Evolutionary conservation across 176 grass and related monocot genomes (phyloP), one percentile per base, ranked within the genome.

Genomic region (Oryza glaberrima): DNA sequence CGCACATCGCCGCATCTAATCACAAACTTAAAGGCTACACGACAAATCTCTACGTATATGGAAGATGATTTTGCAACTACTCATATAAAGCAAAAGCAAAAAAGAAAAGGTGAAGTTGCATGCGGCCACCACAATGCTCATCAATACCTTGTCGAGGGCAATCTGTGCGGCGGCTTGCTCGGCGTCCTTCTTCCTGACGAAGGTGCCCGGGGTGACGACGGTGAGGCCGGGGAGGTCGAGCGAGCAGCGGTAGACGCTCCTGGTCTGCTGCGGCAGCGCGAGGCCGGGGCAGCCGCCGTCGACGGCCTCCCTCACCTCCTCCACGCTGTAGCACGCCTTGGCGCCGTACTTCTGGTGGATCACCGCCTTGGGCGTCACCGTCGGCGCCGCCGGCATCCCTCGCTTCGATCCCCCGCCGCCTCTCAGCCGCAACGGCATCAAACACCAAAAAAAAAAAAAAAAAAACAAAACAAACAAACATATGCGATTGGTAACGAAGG

Each of bases 81-180:
- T 75, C 15, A 67, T 28, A 11, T 17, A 45, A 46, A 77, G 67
- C 30, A 14, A 45, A 46, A 77, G 67, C 30, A 36, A 58, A 36
- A 36, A 36, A 35, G 0, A 36, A n/a, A 15, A 36, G 49, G 36
- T 43, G 76, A 36, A 75, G 5, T 74, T 16, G 25, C 65, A 87
- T 40, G 73, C 30, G 0, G 0, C 3, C 15, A 9, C 34, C 49
- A 40, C 76, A 32, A 46, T 1, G 17, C 77, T 6, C 70, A 72
- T 75, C 74, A 23, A 63, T 72, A 98, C 93, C 91, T 94, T 95
- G 43, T 98, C 96, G 73, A 98, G 67, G 66, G 96, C 96, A 48
- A 98, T 94, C 84, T 92, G 90, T 41, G 96, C 93, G 9, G 96
- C 96, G 46, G 91, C 83, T 86, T 98, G 96, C 80, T 98, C 93